Conservation (phyloP, 2,329 filamentous ascomycete genomes). For the Grosmannia clavigera region DNA sequence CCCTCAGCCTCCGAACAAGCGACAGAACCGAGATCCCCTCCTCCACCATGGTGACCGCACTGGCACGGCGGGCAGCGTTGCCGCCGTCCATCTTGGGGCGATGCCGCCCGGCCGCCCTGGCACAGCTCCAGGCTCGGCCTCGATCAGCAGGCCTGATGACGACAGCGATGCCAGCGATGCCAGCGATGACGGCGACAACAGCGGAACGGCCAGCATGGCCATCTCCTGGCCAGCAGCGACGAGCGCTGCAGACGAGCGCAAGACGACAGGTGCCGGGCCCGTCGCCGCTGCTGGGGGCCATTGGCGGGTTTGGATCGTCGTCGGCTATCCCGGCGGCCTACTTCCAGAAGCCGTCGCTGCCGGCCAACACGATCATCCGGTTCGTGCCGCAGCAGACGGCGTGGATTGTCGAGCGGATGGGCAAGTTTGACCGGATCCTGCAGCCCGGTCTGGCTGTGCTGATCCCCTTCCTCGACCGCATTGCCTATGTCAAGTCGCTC, state of each 20-base stretch:
- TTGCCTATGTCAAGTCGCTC: conserved; percentile 94
- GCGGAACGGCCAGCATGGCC: background rate
- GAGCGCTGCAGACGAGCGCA: conserved; percentile 13
- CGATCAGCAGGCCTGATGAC: background rate
- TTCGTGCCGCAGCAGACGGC: conserved; percentile 99
- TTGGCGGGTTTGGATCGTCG: conserved; percentile 13
- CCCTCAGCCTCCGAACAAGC: background rate
- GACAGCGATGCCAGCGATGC: background rate
- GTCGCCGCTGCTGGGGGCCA: conserved; percentile 17
- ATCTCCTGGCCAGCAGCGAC: conserved; percentile 2
- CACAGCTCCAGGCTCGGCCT: background rate
- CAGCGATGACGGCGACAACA: background rate
- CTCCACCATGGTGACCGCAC: background rate
- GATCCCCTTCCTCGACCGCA: conserved; percentile 83
- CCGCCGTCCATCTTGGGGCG: conserved; percentile 12
- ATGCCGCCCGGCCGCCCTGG: conserved; percentile 6
- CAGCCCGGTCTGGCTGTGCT: conserved; percentile 84
- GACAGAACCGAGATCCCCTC: background rate
- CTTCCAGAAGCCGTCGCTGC: conserved; percentile 63
- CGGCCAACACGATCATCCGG: conserved; percentile 86
- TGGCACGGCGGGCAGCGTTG: background rate
- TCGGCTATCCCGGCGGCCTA: conserved; percentile 51
- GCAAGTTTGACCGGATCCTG: conserved; percentile 87
- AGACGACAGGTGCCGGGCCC: conserved; percentile 12
- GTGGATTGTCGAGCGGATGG: conserved; percentile 99